These are phyloP conservation scores for Candida ovalis DNA, from an alignment of 805 yeast species.

Conservation along the genomic window DNA sequence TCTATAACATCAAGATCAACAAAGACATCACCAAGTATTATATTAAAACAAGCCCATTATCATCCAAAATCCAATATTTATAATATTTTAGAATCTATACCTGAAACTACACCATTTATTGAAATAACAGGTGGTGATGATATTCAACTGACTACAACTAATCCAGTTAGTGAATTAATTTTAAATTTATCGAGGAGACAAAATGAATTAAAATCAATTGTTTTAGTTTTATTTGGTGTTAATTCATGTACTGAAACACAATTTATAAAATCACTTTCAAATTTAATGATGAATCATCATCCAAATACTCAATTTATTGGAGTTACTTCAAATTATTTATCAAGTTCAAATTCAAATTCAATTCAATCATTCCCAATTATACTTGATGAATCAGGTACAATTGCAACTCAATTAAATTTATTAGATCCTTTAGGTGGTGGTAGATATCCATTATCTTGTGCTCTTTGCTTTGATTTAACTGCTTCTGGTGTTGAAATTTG, in stretches of 20 bases:
- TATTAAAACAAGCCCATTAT: constrained; percentile 21
- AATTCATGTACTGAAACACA: too few relatives aligned
- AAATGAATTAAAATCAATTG: too few relatives aligned
- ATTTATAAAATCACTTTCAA: background rate
- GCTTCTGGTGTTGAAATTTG: constrained; percentile 19
- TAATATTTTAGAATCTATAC: constrained; percentile 5
- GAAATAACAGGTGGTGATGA: too few relatives aligned
- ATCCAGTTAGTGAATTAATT: too few relatives aligned
- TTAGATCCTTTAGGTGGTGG: constrained; percentile 36
- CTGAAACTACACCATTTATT: background rate
- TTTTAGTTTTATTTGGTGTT: too few relatives aligned
- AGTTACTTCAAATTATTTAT: constrained; percentile 18
- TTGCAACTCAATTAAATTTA: constrained; percentile 22
- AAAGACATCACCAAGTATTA: constrained; percentile 9
- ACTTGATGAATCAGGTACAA: constrained; percentile 24
- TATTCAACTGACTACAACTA: too few relatives aligned
- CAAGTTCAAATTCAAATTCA: constrained; percentile 6
- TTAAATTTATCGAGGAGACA: too few relatives aligned
- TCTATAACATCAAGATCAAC: background rate
- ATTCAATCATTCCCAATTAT: constrained; percentile 23
- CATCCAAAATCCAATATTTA: constrained; percentile 12
- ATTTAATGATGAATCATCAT: background rate
- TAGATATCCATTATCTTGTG: constrained; percentile 28
- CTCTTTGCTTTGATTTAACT: constrained; percentile 22
- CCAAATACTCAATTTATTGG: constrained; percentile 13